Evolutionary conservation across 208 protist species (phyloP).

Genomic region (Crithidia brevicula): DNA sequence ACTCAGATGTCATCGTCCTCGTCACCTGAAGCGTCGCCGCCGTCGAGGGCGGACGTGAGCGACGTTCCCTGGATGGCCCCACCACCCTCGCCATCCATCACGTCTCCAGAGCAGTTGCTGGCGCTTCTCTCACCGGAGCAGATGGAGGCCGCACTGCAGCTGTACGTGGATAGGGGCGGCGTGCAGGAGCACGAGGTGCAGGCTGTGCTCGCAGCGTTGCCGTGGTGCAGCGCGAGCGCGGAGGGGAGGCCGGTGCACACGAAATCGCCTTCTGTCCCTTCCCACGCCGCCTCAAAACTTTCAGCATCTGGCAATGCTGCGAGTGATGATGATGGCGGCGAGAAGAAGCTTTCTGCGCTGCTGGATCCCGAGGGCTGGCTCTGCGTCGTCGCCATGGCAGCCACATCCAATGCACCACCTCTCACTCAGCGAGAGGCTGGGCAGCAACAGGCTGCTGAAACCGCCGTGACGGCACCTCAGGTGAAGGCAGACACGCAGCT

Average conservation of each 20-base stretch:
- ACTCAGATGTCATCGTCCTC: background rate
- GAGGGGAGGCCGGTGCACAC: too few species aligned
- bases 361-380: slow-evolving; percentile 34
- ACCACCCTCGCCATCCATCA: background rate
- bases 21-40: background rate
- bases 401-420: too few species aligned
- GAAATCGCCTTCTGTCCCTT: too few species aligned
- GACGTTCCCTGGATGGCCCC: too few species aligned
- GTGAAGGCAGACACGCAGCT: background rate
- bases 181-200: slow-evolving; percentile 16
- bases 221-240: slow-evolving; percentile 10
- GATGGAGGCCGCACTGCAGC: slow-evolving; percentile 32
- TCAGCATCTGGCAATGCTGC: background rate
- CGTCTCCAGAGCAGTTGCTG: slow-evolving; percentile 3
- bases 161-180: slow-evolving; percentile 42
- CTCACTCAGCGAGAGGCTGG: too few species aligned
- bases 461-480: background rate
- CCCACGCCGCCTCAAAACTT: too few species aligned
- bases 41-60: too few species aligned
- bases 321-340: background rate
- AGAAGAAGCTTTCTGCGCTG: background rate
- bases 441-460: too few species aligned
- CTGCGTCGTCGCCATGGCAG: slow-evolving; percentile 21
- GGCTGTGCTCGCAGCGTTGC: slow-evolving; percentile 5
- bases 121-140: slow-evolving; percentile 9